Conservation (phyloP, 768 basidiomycete species). For the Lactarius psammicola region DNA sequence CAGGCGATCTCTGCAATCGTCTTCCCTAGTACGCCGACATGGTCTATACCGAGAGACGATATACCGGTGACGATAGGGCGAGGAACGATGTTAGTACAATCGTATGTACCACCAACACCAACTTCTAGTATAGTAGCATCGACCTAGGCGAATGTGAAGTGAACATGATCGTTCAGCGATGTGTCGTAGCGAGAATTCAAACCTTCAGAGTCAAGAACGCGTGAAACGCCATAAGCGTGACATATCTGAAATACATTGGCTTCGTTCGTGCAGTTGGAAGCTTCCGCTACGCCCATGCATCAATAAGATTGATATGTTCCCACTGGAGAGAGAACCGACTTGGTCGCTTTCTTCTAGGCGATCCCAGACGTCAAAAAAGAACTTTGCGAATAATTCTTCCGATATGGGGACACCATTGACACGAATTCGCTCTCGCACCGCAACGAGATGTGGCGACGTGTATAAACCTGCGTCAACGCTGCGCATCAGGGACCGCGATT, state of each 20-base stretch:
- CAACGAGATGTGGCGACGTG: slow-evolving; percentile 94
- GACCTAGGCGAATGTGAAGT: slow-evolving; percentile 41
- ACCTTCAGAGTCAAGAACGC: slow-evolving; percentile 76
- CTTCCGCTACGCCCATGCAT: slow-evolving; percentile 41
- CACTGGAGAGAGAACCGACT: slow-evolving; percentile 42
- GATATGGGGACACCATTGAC: slow-evolving; percentile 88
- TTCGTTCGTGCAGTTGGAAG: slow-evolving; percentile 56
- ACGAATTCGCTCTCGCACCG: slow-evolving; percentile 92
- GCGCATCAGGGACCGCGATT: not conserved
- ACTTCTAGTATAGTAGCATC: slow-evolving; percentile 95
- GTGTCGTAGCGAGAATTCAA: slow-evolving; percentile 5
- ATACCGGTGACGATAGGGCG: slow-evolving; percentile 87
- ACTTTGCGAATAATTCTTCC: slow-evolving; percentile 83
- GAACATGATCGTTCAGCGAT: not conserved
- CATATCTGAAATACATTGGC: slow-evolving; percentile 91
- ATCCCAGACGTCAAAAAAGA: slow-evolving; percentile 98
- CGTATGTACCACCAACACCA: slow-evolving; percentile 90
- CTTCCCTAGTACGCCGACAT: slow-evolving; percentile 81
- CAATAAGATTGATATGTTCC: not conserved
- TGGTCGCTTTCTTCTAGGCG: slow-evolving; percentile 58
- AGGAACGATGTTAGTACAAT: slow-evolving; percentile 95
- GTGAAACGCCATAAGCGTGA: slow-evolving; percentile 92
- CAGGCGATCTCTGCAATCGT: slow-evolving; percentile 87
- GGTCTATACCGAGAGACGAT: slow-evolving; percentile 89
- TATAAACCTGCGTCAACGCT: slow-evolving; percentile 65